Base-by-base conservation (phyloP, 345 rosid genomes). In the Brassica cretica region DNA sequence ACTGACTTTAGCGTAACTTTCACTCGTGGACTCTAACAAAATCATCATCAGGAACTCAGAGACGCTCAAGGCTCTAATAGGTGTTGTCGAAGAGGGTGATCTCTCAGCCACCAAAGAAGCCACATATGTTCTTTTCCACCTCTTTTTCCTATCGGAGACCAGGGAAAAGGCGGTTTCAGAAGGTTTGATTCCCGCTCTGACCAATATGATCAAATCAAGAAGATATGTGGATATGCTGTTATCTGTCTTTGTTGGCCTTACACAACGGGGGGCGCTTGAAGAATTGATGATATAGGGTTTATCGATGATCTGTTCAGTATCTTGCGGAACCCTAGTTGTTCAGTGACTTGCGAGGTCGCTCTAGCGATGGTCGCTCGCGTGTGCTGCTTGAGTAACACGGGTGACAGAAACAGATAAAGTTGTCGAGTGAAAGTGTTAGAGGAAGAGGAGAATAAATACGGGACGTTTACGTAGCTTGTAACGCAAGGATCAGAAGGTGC, bases 401-500 rank as follows among this genome's bases (percentile, higher is more conserved):
- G 55, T 66, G 74, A 72, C 8, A 78, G 56, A 33, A 74, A 72
- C 35, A 81, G 80, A 55, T 83, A 79, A 18, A 61, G 58, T 5
- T 51, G 69, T 29, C 6, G 14, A 76, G 3, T 76, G 80, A 73
- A 49, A 64, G 62, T 68, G 33, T 16, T 90, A 2, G 56, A 64
- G 8, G 79, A 88, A 66, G 89, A 85, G 80, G 59, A 53, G 6
- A 76, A 39, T 33, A 84, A 88, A 21, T 21, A 21, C 24, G 24
- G 24, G 24, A 21, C 24, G 0, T 79, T 88, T 46, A 78, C 83
- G 7, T 81, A 53, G 63, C 86, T 88, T 46, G 80, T 78, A 1
- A 51, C 27, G 60, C 72, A 72, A 32, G 89, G 85, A 49, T 81
- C 87, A 51, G 78, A 92, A 68, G 86, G 95, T 71, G 85, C 85